Conservation (phyloP, 768 basidiomycete genomes). For the Gymnopilus dilepis region DNA sequence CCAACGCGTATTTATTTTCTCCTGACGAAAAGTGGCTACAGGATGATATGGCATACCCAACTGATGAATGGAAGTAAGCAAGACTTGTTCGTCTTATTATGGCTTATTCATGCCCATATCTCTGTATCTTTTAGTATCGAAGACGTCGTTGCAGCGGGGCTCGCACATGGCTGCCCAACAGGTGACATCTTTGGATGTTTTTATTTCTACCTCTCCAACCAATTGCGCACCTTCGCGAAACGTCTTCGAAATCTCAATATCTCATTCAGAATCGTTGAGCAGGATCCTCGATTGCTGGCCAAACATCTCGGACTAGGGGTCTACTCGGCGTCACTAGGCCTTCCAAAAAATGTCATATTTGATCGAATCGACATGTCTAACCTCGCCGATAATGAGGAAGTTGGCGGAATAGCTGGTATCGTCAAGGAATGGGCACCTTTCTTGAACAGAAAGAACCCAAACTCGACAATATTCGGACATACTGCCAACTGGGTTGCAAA, state of each 20-base stretch:
- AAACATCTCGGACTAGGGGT: conserved; percentile 22
- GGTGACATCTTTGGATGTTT: conserved; percentile 55
- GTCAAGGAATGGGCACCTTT: conserved; percentile 43
- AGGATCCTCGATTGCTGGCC: conserved; percentile 40
- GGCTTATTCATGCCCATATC: background rate
- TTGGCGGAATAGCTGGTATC: conserved; percentile 39
- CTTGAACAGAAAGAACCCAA: conserved; percentile 32
- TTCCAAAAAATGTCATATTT: conserved; percentile 36
- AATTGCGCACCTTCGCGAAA: conserved; percentile 42
- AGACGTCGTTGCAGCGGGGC: conserved; percentile 39
- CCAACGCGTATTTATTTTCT: conserved; percentile 47
- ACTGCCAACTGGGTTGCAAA: conserved; percentile 51
- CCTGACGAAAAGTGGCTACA: conserved; percentile 41
- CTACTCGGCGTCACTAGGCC: conserved; percentile 17
- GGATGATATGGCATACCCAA: conserved; percentile 44
- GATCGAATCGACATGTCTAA: conserved; percentile 57
- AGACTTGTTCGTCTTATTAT: background rate
- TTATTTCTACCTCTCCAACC: too few relatives aligned
- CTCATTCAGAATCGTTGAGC: conserved; percentile 35
- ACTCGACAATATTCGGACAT: conserved; percentile 44
- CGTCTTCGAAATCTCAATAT: conserved; percentile 41
- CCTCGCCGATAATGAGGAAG: conserved; percentile 48
- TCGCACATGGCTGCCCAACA: conserved; percentile 37
- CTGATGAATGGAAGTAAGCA: conserved; percentile 51
- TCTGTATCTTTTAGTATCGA: too few relatives aligned